Conservation (phyloP, 768 basidiomycete genomes). For the Daedaleopsis nitida region DNA sequence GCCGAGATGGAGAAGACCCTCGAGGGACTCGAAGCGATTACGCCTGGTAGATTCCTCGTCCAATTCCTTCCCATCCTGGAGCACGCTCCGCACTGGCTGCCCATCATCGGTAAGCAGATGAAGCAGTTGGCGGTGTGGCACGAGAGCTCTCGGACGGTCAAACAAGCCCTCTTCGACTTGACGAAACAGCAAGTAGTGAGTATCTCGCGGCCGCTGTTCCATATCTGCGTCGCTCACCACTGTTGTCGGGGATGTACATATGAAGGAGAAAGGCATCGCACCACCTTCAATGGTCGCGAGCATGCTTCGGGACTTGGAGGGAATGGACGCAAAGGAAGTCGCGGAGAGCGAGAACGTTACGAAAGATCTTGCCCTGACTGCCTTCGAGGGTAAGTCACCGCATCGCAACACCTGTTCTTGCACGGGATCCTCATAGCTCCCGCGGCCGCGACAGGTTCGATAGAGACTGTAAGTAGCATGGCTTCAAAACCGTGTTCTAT, state of each 20-base stretch:
- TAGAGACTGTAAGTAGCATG: constrained; percentile 10
- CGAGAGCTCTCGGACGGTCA: neutral
- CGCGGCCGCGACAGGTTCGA: neutral
- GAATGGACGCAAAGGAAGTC: too few relatives aligned
- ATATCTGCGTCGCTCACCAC: neutral
- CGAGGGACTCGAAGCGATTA: neutral
- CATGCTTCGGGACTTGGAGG: too few relatives aligned
- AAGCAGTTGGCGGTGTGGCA: neutral
- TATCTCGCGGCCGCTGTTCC: too few relatives aligned
- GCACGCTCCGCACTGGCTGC: constrained; percentile 5
- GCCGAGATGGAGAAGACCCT: constrained; percentile 12
- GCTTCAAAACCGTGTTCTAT: neutral
- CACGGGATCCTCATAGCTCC: too few relatives aligned
- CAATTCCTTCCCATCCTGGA: constrained; percentile 3
- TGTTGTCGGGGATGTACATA: neutral
- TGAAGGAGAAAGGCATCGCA: neutral
- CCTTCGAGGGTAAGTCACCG: too few relatives aligned
- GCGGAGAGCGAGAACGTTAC: too few relatives aligned
- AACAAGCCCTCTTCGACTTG: neutral
- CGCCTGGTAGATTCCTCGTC: neutral
- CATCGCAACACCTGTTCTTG: too few relatives aligned
- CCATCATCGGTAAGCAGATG: neutral
- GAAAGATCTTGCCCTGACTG: too few relatives aligned
- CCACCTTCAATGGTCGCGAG: too few relatives aligned
- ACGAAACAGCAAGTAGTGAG: neutral